These are phyloP conservation scores for Nematocida major DNA, from an alignment of 371 early-diverging fungal genomes.

Conservation along the genomic window DNA sequence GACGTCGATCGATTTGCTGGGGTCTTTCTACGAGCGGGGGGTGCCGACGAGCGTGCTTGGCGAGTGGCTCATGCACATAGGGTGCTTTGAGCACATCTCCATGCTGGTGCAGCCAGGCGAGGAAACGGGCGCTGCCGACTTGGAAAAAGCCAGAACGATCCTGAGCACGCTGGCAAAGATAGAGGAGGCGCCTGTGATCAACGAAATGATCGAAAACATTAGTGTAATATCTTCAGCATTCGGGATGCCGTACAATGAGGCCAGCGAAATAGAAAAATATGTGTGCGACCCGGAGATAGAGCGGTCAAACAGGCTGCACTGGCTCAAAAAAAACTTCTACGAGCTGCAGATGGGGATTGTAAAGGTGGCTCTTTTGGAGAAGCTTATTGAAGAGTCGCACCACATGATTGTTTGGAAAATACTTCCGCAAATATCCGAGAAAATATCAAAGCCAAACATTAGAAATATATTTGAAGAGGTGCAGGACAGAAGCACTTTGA, in stretches of 20 bases:
- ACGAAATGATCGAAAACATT: not conserved
- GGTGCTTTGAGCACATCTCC: not conserved
- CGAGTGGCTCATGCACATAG: not conserved
- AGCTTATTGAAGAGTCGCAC: not conserved
- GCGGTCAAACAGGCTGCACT: not conserved
- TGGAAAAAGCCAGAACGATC: not conserved
- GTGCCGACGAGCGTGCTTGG: not conserved
- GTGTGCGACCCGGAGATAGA: not conserved
- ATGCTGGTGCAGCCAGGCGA: not conserved
- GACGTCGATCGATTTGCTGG: not conserved
- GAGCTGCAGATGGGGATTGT: not conserved
- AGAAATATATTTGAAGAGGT: not conserved
- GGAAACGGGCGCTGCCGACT: not conserved
- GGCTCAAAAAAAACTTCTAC: not conserved
- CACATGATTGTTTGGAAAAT: not conserved
- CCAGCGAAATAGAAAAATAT: not conserved
- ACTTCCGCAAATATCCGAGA: not conserved
- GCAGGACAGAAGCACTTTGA: not conserved
- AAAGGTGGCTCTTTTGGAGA: not conserved
- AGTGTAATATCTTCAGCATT: not conserved
- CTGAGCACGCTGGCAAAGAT: not conserved
- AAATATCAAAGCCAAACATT: not conserved
- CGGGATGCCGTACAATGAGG: not conserved
- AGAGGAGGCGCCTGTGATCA: not conserved
- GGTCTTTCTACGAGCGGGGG: not conserved